Conservation (phyloP, 257 asterid genomes). For the Solanum chilense region DNA sequence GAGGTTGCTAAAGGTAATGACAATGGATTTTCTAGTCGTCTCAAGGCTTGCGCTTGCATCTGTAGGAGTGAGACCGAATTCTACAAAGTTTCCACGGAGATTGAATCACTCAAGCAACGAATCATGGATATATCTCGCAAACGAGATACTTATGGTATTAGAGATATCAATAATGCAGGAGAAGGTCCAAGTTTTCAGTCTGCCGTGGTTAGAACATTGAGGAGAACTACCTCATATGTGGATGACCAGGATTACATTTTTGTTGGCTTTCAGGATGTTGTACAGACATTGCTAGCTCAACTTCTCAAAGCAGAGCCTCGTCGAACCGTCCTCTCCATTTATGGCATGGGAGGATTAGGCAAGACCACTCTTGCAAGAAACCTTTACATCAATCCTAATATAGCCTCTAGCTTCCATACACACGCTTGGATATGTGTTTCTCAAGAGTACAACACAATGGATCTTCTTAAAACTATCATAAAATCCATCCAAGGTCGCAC, state of each 20-base stretch:
- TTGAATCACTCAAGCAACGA: background rate
- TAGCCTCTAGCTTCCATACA: no score
- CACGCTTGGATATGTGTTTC: no score
- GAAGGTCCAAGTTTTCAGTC: background rate
- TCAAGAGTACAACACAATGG: no score
- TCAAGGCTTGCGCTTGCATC: background rate
- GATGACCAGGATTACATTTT: background rate
- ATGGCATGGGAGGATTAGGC: no score
- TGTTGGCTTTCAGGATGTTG: no score
- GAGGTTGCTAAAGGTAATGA: background rate
- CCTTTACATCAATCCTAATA: accelerated
- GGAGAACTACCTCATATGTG: background rate
- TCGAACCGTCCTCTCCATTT: no score
- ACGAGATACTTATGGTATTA: background rate
- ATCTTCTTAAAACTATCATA: no score
- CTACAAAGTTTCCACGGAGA: background rate
- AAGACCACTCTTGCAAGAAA: no score
- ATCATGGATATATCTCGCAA: background rate
- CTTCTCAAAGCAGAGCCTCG: no score
- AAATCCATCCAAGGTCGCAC: no score
- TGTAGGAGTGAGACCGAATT: background rate
- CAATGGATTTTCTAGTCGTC: background rate
- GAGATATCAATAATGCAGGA: background rate
- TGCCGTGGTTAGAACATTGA: background rate
- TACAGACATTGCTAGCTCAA: no score